Evolutionary conservation across 495 filamentous ascomycete species (phyloP), one percentile per base, ranked within the genome.

Genomic region (Trichocladium antarcticum): DNA sequence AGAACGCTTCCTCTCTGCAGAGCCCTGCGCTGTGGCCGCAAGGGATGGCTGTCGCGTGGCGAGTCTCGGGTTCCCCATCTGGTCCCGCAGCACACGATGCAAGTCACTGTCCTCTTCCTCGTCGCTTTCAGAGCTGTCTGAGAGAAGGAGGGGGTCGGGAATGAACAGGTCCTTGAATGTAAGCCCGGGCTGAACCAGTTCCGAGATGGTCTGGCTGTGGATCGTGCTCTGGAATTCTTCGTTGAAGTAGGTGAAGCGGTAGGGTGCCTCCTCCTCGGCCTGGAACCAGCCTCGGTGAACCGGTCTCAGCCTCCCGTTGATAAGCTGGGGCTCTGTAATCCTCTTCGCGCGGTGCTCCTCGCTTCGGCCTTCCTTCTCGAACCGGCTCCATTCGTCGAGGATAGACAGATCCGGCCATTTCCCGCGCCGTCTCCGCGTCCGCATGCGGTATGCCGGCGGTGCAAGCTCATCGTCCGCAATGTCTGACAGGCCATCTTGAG

Each of bases 191-290:
- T 92, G 88, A 2, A 89, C 75, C 22, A 98, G 72, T 58, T 95
- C 92, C 10, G 87, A 92, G 40, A 98, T 90, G 0, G 84, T 93
- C 61, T 95, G 88, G 17, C 87, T 89, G 62, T 97, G 92, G 53
- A 97, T 92, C 0, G 92, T 97, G 57, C 83, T 88, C 40, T 82
- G 81, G 50, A 97, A 86, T 53, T 95, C 87, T 58, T 97, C 92
- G 62, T 95, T 96, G 73, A 98, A 98, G 58, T 98, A 98, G 2
- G 92, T 98, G 61, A 94, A 97, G 37, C 92, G 79, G 60, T 93
- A 98, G 0, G 92, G 92, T 1, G 81, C 81, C 43, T 95, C 93
- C 32, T 95, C 89, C 55, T 92, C 86, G 49, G 84, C 81, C 20
- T 81, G 76, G 62, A 89, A 87, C 92, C 92, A 98, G 5, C 74